Base-by-base conservation (phyloP, 352 stramenopile species). In the Phytophthora sansomeana region DNA sequence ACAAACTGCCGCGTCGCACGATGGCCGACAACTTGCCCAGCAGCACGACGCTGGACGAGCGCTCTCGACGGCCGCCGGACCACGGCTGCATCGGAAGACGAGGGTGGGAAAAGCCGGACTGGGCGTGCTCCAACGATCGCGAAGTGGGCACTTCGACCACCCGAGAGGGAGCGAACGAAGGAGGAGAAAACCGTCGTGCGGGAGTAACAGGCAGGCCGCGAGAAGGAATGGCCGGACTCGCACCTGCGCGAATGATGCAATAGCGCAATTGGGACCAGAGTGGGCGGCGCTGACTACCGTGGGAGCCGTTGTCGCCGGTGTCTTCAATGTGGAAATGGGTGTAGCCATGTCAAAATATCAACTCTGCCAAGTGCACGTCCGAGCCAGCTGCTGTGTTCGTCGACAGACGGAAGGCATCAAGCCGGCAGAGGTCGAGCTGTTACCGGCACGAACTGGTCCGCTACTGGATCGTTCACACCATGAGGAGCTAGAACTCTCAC, bases 11-110 rank as follows among this genome's bases (percentile, higher is more conserved):
- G 41, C 78, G 80, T 19, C 78, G 75, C 41, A 89, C 73, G 13
- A 85, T 85, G 43, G 77, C 67, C 52, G 80, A 83, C 19, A 87
- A 57, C 47, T 83, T 83, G 63, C 78, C 74, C 11, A 81, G 64
- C 33, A 81, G 50, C 47, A 85, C 73, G 0, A 74, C 75, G 47
- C 75, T 80, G 29, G 75, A 85, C 19, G 76, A 82, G 52, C 65
- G 70, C 39, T 75, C 51, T 16, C 58, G 61, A 33, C 62, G 69
- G 29, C 62, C 60, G 19, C 54, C 67, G n/a, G 66, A 59, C 61
- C 66, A 75, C 58, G 71, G 56, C 53, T 78, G 63, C 67, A 72
- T 80, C 66, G 14, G 38, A 24, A 11, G 21, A 41, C 28, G 19
- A 64, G 50, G 68, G 42, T 64, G 59, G 54, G 47, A 73, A 47